Evolutionary conservation across 169 alveolate genomes (phyloP), one percentile per base, ranked within the genome.

Genomic region (Besnoitia besnoiti): DNA sequence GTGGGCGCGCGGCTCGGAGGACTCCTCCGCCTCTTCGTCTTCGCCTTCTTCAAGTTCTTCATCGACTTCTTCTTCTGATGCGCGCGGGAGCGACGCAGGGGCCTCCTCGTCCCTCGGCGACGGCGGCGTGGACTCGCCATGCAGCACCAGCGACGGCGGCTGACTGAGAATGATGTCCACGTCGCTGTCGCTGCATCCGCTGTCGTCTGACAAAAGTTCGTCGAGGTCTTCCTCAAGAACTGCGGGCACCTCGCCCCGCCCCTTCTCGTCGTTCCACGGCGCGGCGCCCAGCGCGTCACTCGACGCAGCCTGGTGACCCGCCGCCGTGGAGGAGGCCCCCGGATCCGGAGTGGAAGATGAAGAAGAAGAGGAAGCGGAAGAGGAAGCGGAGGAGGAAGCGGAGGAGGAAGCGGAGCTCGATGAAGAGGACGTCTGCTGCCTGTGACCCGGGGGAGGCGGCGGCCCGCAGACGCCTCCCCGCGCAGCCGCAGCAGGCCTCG

Each of bases 151-250:
- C 10, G 87, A 35, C 21, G 82, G 82, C 40, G 87, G 87, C 40
- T 40, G 61, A 30, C n/a, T 21, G 12, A 77, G 55, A 1, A 77
- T 24, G 61, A 39, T 37, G 55, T 77, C 87, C 24, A 77, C 21
- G 40, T 77, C 87, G 55, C 87, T 77, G 55, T 77, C 87, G 87
- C 87, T 77, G 40, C 87, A 77, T 37, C 40, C 87, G 55, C 87
- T 77, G 40, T 77, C 87, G 21, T 77, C 87, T 0, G 87, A 77
- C 19, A 77, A 35, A 14, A 77, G 33, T 14, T 77, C 87, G 5
- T 42, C 49, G 14, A 27, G 14, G 40, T 77, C 87, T 77, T 19
- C 61, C 40, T 2, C 87, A 1, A 40, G 8, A n/a, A 77, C 59
- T 3, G 59, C 67, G n/a, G 67, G 33, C 39, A 30, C n/a, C 44